Conservation (phyloP, 2,329 filamentous ascomycete genomes). For the Scopulariopsis brevicaulis region DNA sequence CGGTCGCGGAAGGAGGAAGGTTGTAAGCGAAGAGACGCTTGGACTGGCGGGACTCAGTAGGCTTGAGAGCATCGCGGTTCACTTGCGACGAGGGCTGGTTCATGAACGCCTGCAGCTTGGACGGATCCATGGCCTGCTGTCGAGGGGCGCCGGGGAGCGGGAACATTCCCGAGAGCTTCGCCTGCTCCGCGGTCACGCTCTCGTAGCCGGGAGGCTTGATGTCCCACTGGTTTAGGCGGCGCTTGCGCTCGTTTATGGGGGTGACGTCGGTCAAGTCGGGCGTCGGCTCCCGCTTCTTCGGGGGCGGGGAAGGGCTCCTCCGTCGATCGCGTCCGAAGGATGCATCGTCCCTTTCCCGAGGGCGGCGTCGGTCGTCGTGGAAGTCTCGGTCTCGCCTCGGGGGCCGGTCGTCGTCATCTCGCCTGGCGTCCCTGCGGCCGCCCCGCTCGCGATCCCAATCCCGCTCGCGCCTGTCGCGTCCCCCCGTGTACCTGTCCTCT, state of each 20-base stretch:
- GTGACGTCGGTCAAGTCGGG: conserved; percentile 83
- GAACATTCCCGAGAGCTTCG: conserved; percentile 98
- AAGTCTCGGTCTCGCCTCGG: conserved; percentile 41
- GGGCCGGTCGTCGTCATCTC: conserved; percentile 52
- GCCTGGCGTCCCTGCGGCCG: conserved; percentile 48
- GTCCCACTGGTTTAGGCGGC: conserved; percentile 96
- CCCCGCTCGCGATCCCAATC: conserved; percentile 65
- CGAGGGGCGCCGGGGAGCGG: conserved; percentile 89
- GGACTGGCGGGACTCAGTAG: conserved; percentile 84
- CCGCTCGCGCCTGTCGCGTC: conserved; percentile 56
- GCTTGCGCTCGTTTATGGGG: conserved; percentile 75
- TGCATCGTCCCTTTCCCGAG: conserved; percentile 27
- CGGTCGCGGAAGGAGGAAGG: conserved; percentile 59
- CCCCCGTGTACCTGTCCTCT: conserved; percentile 71
- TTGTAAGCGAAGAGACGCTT: conserved; percentile 88
- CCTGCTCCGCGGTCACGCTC: conserved; percentile 95
- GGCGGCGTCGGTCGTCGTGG: conserved; percentile 36
- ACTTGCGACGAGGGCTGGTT: conserved; percentile 60
- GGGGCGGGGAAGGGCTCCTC: conserved; percentile 61
- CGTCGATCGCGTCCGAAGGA: conserved; percentile 34
- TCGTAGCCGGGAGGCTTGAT: conserved; percentile 98
- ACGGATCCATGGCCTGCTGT: conserved; percentile 87
- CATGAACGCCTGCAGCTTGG: conserved; percentile 90
- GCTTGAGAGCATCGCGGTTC: conserved; percentile 73
- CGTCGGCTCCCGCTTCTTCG: conserved; percentile 88